Evolutionary conservation across 371 early-diverging fungal species (phyloP).

Genomic region (Zychaea mexicana): DNA sequence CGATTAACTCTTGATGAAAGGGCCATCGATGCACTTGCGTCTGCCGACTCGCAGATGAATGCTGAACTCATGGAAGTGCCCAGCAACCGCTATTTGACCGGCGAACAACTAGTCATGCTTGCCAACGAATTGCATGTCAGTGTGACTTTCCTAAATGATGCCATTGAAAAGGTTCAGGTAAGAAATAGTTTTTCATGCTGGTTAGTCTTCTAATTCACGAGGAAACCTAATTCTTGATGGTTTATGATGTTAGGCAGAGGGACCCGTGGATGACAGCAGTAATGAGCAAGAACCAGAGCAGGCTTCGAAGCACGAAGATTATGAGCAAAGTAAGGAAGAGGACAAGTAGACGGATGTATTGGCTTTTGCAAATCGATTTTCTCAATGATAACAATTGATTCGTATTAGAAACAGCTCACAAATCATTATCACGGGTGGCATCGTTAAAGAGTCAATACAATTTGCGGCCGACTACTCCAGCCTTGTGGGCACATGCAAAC

Average conservation of each 20-base stretch:
- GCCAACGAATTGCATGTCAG: constrained; percentile 18
- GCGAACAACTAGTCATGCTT: constrained; percentile 18
- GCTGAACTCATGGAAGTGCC: constrained; percentile 13
- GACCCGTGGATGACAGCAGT: background rate
- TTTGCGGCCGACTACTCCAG: constrained; percentile 23
- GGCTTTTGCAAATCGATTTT: too few species aligned
- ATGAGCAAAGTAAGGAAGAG: background rate
- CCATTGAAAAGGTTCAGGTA: constrained; percentile 25
- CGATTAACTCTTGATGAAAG: constrained; percentile 10
- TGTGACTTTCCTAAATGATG: background rate
- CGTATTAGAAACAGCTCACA: background rate
- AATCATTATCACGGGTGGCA: background rate
- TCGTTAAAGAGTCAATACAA: constrained; percentile 3
- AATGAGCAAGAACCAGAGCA: background rate
- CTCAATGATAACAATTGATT: background rate
- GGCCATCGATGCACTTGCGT: constrained; percentile 24
- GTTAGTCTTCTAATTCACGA: background rate
- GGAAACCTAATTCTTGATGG: background rate
- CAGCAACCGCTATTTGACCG: constrained; percentile 17
- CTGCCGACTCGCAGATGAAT: constrained; percentile 9
- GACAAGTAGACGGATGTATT: background rate
- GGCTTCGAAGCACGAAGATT: background rate
- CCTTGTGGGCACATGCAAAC: constrained; percentile 17
- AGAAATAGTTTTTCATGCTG: background rate
- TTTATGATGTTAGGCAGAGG: background rate